phyloP scores from a whole-genome alignment of 345 rosid genomes.

The Brassica nigra region DNA sequence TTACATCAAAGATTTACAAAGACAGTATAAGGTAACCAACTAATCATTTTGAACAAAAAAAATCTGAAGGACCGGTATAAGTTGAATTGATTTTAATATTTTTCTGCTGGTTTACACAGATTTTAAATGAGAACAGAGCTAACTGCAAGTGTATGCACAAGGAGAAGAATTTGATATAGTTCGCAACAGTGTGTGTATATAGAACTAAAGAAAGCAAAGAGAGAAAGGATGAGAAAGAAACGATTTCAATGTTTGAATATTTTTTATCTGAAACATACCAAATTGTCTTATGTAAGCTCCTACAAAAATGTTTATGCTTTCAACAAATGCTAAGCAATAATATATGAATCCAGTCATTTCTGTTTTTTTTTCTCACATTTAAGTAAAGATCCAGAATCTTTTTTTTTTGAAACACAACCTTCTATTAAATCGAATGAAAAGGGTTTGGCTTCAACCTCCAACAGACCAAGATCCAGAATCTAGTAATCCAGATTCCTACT shows the following conservation, averaged over 20 bases:
- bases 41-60: conserved; percentile 6
- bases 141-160: conserved; percentile 41
- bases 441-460: too few species aligned
- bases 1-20: conserved; percentile 94
- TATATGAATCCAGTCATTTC: background rate
- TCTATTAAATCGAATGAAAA: too few species aligned
- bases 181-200: conserved; percentile 13
- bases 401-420: too few species aligned
- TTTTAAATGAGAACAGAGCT: conserved; percentile 37
- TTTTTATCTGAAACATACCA: background rate
- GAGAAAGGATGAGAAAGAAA: conserved; percentile 8
- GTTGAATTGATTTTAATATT: background rate
- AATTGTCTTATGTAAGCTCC: background rate
- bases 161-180: conserved; percentile 35
- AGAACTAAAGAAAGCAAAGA: conserved; percentile 10
- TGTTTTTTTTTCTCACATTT: too few species aligned
- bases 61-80: background rate
- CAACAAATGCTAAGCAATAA: background rate
- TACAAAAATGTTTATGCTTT: background rate
- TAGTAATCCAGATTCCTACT: too few species aligned
- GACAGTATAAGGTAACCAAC: conserved; percentile 65
- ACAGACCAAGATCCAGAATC: too few species aligned
- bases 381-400: too few species aligned
- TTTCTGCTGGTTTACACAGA: conserved; percentile 26
- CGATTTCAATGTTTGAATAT: background rate